These are phyloP conservation scores for Ramalina intermedia DNA, from an alignment of 495 filamentous ascomycete species.

Conservation along the genomic window DNA sequence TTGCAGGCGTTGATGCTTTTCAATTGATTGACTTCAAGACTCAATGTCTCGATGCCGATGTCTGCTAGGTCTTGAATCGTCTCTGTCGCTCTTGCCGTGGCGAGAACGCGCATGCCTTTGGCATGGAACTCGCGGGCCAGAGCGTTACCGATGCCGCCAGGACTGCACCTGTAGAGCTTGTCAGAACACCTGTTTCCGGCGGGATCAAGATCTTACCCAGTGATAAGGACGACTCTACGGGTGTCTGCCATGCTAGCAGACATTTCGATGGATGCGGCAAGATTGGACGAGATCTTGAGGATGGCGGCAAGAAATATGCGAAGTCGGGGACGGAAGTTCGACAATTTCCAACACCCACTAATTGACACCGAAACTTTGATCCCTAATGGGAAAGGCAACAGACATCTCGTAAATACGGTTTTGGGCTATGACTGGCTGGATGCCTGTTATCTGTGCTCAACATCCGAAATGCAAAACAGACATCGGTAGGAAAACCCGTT, in stretches of 20 bases:
- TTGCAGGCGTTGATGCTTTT: constrained; percentile 32
- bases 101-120: constrained; percentile 37
- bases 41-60: constrained; percentile 38
- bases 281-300: too few species aligned
- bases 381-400: too few species aligned
- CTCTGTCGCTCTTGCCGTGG: constrained; percentile 38
- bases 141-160: constrained; percentile 44
- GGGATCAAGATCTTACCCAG: constrained; percentile 21
- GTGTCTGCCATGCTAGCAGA: constrained; percentile 14
- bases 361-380: too few species aligned
- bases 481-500: too few species aligned
- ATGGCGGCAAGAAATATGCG: too few species aligned
- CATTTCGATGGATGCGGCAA: too few species aligned
- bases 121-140: constrained; percentile 41
- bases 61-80: constrained; percentile 30
- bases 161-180: constrained; percentile 28
- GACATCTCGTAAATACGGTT: too few species aligned
- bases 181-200: neutral
- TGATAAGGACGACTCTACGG: constrained; percentile 32
- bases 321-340: too few species aligned
- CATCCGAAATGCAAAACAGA: too few species aligned
- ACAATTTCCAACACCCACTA: too few species aligned
- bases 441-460: too few species aligned
- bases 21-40: constrained; percentile 34
- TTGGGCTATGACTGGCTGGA: too few species aligned